phyloP scores from a whole-genome alignment of 2,329 filamentous ascomycete species.

The Ceratocystis huliohia region DNA sequence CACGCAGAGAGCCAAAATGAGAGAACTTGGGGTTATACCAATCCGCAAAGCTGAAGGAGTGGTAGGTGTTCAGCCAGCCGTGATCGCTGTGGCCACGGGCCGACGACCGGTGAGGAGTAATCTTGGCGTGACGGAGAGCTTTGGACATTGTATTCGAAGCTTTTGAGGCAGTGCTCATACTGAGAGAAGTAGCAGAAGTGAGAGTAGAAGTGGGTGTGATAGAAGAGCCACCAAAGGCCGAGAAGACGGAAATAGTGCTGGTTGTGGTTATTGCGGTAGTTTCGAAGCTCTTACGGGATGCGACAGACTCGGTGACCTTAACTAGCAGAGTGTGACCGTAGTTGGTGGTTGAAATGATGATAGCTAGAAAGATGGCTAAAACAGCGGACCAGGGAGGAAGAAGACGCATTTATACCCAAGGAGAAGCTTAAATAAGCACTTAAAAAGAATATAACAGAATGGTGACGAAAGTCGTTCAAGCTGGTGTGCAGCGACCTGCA shows the following conservation, averaged over 20 bases:
- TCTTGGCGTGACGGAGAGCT: slow-evolving; percentile 53
- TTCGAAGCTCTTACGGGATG: slow-evolving; percentile 14
- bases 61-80: slow-evolving; percentile 78
- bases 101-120: slow-evolving; percentile 59
- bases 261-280: slow-evolving; percentile 20
- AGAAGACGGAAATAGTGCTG: slow-evolving; percentile 19
- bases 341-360: slow-evolving; percentile 28
- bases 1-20: slow-evolving; percentile 63
- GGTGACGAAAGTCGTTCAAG: not conserved
- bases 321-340: slow-evolving; percentile 20
- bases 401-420: slow-evolving; percentile 32
- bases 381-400: slow-evolving; percentile 28
- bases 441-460: not conserved
- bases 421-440: not conserved
- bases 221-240: slow-evolving; percentile 18
- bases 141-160: slow-evolving; percentile 44
- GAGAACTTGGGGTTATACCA: slow-evolving; percentile 55
- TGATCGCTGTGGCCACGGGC: slow-evolving; percentile 66
- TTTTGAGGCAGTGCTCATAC: slow-evolving; percentile 31
- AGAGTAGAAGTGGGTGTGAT: slow-evolving; percentile 15
- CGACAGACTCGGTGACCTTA: slow-evolving; percentile 23
- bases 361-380: slow-evolving; percentile 31
- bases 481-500: not conserved
- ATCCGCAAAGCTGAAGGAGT: slow-evolving; percentile 72
- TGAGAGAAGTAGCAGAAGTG: slow-evolving; percentile 15